Evolutionary conservation across 1,284 basidiomycete species (phyloP).

Genomic region (Ganoderma boninense): DNA sequence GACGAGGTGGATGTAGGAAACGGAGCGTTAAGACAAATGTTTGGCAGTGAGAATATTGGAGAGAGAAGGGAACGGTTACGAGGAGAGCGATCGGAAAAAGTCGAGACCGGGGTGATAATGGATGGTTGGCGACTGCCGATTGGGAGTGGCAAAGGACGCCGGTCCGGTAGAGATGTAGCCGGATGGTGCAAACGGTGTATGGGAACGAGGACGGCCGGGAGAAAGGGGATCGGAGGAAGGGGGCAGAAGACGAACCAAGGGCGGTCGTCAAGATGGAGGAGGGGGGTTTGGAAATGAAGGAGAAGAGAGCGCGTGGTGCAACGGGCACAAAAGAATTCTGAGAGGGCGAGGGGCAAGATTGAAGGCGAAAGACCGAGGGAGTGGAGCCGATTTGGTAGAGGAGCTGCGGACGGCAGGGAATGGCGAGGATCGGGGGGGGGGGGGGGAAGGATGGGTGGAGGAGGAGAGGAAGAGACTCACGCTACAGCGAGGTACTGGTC

Average conservation of each 20-base stretch:
- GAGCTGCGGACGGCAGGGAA: neutral
- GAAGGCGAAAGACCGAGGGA: neutral
- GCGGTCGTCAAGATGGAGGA: slow-evolving; percentile 12
- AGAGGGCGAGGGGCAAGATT: neutral
- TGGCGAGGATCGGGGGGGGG: neutral
- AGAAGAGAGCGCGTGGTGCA: too few species aligned
- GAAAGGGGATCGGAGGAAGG: neutral
- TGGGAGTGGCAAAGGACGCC: neutral
- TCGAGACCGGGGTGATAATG: neutral
- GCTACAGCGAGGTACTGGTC: slow-evolving; percentile 89
- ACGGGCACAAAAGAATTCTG: neutral
- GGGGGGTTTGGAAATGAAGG: neutral
- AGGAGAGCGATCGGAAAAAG: neutral
- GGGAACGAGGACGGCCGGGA: neutral
- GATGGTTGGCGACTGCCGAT: neutral
- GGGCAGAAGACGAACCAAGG: neutral
- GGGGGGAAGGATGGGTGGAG: neutral
- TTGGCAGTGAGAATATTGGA: neutral
- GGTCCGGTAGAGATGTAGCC: neutral
- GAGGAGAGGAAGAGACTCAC: slow-evolving; percentile 53
- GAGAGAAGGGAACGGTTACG: neutral
- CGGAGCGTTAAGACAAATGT: neutral
- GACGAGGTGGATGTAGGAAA: neutral
- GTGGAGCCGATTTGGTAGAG: neutral
- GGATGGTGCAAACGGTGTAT: neutral